Evolutionary conservation across 345 rosid genomes (phyloP), one percentile per base, ranked within the genome.

Genomic region (Bruguiera sexangula): DNA sequence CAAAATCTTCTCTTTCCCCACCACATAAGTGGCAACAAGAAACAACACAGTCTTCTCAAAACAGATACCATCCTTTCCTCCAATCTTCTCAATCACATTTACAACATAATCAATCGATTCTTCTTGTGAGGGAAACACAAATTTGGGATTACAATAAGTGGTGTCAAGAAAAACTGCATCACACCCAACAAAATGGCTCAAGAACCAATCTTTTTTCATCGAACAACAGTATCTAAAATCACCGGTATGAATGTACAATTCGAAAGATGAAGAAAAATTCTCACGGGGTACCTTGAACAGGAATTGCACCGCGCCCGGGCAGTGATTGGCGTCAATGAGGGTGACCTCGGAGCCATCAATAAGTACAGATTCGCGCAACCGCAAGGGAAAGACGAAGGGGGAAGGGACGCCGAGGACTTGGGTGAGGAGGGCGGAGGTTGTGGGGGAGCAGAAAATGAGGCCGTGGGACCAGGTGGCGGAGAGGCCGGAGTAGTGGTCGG

Each of bases 281-380:
- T 68, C 79, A 46, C 64, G 34, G 0, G 80, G 82, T 29, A 88
- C 78, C 76, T 77, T 88, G 71, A 91, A 94, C 68, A 94, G 71
- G 76, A 94, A 88, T 82, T 88, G 91, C 5, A 91, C 96, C 0
- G 97, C 95, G 1, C 97, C 97, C 1, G 97, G 98, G 76, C 97
- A 91, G 64, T 91, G 97, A 62, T 94, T 91, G 65, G 96, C 97
- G 19, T 87, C 96, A 19, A 94, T 39, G 6, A 94, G 74, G 3
- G 73, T 77, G 67, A 89, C 88, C 69, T 88, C 89, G 16, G 82
- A 79, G 11, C 93, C 95, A 70, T 94, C 97, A 56, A 94, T 70
- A 16, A 72, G 2, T 39, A 85, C 79, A 0, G 70, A 67, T 56
- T 80, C 69, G 0, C 80, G 72, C 66, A 85, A 27, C 7, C 90